Conservation (phyloP, 352 stramenopile species). For the Phytophthora macrochlamydospora region DNA sequence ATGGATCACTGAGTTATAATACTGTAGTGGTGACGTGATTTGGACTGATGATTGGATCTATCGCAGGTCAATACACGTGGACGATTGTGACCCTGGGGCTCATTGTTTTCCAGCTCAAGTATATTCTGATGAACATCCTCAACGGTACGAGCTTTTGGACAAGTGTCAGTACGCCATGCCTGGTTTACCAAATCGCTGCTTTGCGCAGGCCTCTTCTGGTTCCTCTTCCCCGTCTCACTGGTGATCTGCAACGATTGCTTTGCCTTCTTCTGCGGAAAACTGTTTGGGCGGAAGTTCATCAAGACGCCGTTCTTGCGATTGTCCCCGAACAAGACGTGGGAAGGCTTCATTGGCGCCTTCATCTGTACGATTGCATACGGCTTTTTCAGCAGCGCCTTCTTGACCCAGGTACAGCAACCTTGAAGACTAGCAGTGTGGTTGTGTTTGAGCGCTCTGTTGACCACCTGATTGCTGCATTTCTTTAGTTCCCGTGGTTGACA, state of each 20-base stretch:
- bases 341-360: conserved; percentile 98
- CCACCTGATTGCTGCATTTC: not conserved
- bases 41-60: not conserved
- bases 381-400: conserved; percentile 91
- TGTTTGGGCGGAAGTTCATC: conserved; percentile 93
- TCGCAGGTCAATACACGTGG: conserved; percentile 93
- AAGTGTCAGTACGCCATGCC: too few relatives aligned
- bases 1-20: not conserved
- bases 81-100: conserved; percentile 95
- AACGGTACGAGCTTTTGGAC: conserved; percentile 59
- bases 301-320: conserved; percentile 90
- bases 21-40: not conserved
- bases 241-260: conserved; percentile 97
- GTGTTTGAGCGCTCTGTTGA: not conserved
- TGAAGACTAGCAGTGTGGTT: not conserved
- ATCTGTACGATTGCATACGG: conserved; percentile 96
- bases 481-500: conserved; percentile 92
- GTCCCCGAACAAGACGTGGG: conserved; percentile 99
- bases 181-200: too few relatives aligned
- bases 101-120: conserved; percentile 98
- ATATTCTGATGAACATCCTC: conserved; percentile 97
- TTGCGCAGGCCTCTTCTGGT: conserved; percentile 91
- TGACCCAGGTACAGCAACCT: conserved; percentile 66
- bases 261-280: conserved; percentile 92
- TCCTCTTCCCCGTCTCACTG: conserved; percentile 93